Conservation (phyloP, 164 flowering plant genomes). For the Magnolia kwangsiensis region DNA sequence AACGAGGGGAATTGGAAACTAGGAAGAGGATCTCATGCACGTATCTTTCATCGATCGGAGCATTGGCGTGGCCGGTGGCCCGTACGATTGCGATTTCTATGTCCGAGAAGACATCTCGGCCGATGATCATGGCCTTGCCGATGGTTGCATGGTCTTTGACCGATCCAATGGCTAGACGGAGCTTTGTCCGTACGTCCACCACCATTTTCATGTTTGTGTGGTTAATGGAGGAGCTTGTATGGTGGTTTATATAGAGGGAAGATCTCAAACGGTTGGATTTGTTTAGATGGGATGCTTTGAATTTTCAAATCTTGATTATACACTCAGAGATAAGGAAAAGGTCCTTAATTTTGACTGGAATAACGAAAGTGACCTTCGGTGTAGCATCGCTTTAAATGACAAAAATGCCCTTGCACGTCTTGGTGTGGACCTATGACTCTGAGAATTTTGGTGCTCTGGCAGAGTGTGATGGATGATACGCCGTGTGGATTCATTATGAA, state of each 20-base stretch:
- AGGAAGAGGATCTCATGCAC: conserved; percentile 63
- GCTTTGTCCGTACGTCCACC: conserved; percentile 32
- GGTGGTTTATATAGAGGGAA: conserved; percentile 8
- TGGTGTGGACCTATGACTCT: too few relatives aligned
- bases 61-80: conserved; percentile 58
- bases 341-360: not conserved
- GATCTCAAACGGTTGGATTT: not conserved
- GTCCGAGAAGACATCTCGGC: conserved; percentile 36
- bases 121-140: conserved; percentile 53
- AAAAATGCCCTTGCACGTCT: not conserved
- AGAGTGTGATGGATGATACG: not conserved
- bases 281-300: not conserved
- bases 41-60: conserved; percentile 56
- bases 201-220: conserved; percentile 11
- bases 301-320: conserved; percentile 1
- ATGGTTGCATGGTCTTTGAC: conserved; percentile 72
- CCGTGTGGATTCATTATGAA: not conserved
- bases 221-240: not conserved
- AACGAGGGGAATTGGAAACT: conserved; percentile 52
- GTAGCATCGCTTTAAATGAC: not conserved
- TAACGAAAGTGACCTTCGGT: not conserved
- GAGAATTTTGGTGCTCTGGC: not conserved
- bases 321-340: not conserved
- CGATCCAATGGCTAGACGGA: conserved; percentile 54
- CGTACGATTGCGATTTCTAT: conserved; percentile 64